A percentile compares a stretch with the other conserved stretches of the same genome.
These are phyloP conservation scores for Xylaria nigripes DNA, from an alignment of 495 filamentous ascomycete genomes.

Conservation along the genomic window DNA sequence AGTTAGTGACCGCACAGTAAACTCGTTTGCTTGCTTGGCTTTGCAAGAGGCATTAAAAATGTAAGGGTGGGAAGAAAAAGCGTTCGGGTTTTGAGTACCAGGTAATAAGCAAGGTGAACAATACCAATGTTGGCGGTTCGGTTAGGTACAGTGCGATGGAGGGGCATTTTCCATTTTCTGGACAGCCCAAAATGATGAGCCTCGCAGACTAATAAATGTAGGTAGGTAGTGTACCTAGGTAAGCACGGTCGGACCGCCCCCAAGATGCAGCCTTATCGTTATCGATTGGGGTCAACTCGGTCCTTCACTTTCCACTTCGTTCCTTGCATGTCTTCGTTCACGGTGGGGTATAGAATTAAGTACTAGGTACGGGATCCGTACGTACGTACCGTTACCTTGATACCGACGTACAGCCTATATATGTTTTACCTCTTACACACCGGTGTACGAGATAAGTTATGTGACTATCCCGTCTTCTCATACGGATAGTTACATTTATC, in stretches of 20 bases:
- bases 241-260: too few relatives aligned
- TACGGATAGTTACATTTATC: background rate
- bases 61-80: background rate
- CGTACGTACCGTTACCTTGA: too few relatives aligned
- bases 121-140: background rate
- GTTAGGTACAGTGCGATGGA: background rate
- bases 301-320: background rate
- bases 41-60: background rate
- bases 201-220: too few relatives aligned
- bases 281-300: background rate
- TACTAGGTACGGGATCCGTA: too few relatives aligned
- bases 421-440: too few relatives aligned
- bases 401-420: too few relatives aligned
- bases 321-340: background rate
- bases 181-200: too few relatives aligned
- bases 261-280: conserved; percentile 12
- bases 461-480: background rate
- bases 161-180: conserved; percentile 2
- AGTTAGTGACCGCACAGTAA: background rate
- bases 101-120: background rate
- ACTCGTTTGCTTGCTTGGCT: background rate
- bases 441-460: too few relatives aligned
- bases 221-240: too few relatives aligned
- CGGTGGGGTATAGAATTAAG: background rate
- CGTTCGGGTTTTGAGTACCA: background rate